Conservation (phyloP, 768 basidiomycete genomes). For the Arthromyces matolae region DNA sequence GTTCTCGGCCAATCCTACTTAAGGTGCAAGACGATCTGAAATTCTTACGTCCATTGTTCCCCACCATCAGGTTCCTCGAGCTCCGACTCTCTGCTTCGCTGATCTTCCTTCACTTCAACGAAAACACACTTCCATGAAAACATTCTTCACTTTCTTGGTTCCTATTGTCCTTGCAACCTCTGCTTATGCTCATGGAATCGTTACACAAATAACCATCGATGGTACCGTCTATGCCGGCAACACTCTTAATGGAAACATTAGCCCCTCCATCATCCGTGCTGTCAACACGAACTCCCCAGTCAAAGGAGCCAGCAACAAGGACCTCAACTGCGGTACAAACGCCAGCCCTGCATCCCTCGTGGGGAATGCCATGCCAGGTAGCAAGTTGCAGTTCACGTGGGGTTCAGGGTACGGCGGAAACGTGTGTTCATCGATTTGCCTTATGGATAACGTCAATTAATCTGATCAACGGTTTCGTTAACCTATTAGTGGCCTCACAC, state of each 20-base stretch:
- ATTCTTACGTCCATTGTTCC: no score
- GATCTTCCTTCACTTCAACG: conserved; percentile 1
- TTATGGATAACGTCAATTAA: no score
- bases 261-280: conserved; percentile 38
- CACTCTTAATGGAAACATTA: conserved; percentile 21
- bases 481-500: conserved; percentile 54
- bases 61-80: no score
- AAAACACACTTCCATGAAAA: conserved; percentile 20
- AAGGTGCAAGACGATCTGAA: no score
- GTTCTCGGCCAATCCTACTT: no score
- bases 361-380: conserved; percentile 38
- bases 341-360: conserved; percentile 47
- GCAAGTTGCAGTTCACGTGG: conserved; percentile 5
- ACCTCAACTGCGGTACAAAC: conserved; percentile 57
- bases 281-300: conserved; percentile 35
- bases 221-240: conserved; percentile 37
- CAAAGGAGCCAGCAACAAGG: conserved; percentile 53
- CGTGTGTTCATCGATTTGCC: no score
- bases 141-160: conserved; percentile 23
- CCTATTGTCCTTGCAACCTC: conserved; percentile 33
- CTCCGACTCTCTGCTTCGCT: no score
- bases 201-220: conserved; percentile 35
- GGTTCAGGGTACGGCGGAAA: conserved; percentile 7
- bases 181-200: conserved; percentile 44
- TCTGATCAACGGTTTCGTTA: no score